Conservation (phyloP, 2,329 filamentous ascomycete genomes). For the Epichloe amarillans region DNA sequence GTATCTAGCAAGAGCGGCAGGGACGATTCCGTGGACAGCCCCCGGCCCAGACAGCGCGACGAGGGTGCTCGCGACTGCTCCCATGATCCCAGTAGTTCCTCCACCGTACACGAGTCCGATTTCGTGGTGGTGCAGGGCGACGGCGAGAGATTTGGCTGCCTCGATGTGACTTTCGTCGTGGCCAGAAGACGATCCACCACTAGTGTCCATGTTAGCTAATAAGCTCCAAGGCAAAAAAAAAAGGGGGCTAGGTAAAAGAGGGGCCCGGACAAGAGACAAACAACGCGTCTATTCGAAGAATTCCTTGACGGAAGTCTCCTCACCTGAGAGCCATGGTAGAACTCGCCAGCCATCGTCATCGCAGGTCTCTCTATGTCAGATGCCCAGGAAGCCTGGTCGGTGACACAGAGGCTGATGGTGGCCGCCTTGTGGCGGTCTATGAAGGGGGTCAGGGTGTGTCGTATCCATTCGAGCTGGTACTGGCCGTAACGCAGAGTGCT, state of each 20-base stretch:
- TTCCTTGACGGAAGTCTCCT: not conserved
- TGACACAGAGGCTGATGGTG: not conserved
- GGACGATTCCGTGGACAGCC: conserved; percentile 84
- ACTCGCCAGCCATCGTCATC: not conserved
- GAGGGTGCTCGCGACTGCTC: conserved; percentile 74
- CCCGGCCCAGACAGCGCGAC: conserved; percentile 67
- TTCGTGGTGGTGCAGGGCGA: conserved; percentile 57
- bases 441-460: not conserved
- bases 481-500: conserved; percentile 1
- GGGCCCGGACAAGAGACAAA: not conserved
- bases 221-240: not conserved
- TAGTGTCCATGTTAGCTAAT: not conserved
- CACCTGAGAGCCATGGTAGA: not conserved
- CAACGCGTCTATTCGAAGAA: not conserved
- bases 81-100: conserved; percentile 87
- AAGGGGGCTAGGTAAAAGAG: not conserved
- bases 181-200: conserved; percentile 32
- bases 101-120: conserved; percentile 85
- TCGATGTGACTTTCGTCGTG: conserved; percentile 59
- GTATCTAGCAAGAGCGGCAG: conserved; percentile 62
- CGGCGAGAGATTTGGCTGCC: conserved; percentile 62
- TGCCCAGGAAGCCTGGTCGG: not conserved
- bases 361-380: not conserved
- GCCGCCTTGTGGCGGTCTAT: not conserved
- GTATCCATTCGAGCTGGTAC: conserved; percentile 1